These are phyloP conservation scores for Miamiensis avidus DNA, from an alignment of 169 alveolate species.

Conservation along the genomic window DNA sequence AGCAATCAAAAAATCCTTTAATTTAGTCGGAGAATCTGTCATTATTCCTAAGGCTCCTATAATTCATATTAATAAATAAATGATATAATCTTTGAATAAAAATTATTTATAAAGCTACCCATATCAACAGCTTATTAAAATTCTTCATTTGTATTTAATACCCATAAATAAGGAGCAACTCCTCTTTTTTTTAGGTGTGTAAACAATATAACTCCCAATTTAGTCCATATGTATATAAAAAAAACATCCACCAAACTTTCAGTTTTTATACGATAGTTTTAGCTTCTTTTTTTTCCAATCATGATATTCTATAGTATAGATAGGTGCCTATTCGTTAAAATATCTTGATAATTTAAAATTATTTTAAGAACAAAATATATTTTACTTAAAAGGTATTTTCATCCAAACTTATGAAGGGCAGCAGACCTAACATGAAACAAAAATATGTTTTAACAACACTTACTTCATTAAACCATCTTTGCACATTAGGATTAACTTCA, in stretches of 20 bases:
- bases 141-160: background rate
- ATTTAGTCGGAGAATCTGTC: background rate
- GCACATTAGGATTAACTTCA: conserved; percentile 31
- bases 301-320: conserved; percentile 29
- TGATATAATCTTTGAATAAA: background rate
- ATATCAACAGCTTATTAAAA: background rate
- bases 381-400: conserved; percentile 26
- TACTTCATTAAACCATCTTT: conserved; percentile 27
- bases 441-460: conserved; percentile 14
- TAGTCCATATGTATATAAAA: background rate
- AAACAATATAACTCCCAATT: background rate
- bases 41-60: background rate
- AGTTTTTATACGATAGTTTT: background rate
- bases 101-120: background rate
- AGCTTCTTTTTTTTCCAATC: conserved; percentile 24
- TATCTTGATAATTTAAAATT: background rate
- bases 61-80: too few relatives aligned
- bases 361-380: background rate
- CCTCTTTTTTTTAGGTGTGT: background rate
- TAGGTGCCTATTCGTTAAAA: conserved; percentile 4
- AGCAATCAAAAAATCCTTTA: background rate
- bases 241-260: background rate
- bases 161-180: background rate
- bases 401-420: conserved; percentile 13
- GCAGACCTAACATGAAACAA: conserved; percentile 13